These are phyloP conservation scores for Perkinsus olseni DNA, from an alignment of 169 alveolate species.

Conservation along the genomic window DNA sequence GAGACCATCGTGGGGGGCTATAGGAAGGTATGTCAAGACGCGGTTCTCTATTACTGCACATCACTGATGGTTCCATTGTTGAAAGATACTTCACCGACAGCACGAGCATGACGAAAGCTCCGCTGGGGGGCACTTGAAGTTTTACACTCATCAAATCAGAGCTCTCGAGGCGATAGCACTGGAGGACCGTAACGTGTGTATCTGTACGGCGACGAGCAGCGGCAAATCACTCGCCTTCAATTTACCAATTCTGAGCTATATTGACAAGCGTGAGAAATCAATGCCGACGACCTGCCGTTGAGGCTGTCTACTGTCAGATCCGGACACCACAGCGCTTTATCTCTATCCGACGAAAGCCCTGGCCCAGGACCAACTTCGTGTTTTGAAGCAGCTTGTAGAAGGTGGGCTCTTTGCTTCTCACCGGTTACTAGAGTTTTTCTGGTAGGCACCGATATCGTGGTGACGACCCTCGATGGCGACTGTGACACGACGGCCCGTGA, in stretches of 20 bases:
- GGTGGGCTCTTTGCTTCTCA: background rate
- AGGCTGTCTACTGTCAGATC: background rate
- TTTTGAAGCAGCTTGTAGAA: conserved; percentile 10
- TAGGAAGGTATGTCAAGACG: background rate
- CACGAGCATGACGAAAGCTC: background rate
- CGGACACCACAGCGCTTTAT: conserved; percentile 14
- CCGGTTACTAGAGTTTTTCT: background rate
- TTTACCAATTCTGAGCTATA: conserved; percentile 13
- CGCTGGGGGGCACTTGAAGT: background rate
- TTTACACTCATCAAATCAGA: background rate
- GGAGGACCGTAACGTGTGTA: conserved; percentile 17
- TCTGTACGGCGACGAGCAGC: conserved; percentile 28
- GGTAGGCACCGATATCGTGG: conserved; percentile 29
- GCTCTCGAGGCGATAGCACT: conserved; percentile 19
- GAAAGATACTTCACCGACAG: background rate
- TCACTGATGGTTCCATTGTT: background rate
- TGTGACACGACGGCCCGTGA: conserved; percentile 15
- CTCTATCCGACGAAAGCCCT: conserved; percentile 39
- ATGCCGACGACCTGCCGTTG: background rate
- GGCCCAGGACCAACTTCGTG: conserved; percentile 29
- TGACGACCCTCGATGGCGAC: conserved; percentile 11
- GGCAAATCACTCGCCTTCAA: conserved; percentile 35
- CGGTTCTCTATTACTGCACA: background rate
- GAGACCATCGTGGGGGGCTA: background rate
- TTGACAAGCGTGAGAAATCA: background rate